Base-by-base conservation (phyloP, 2,329 filamentous ascomycete genomes). In the Rosellinia necatrix region DNA sequence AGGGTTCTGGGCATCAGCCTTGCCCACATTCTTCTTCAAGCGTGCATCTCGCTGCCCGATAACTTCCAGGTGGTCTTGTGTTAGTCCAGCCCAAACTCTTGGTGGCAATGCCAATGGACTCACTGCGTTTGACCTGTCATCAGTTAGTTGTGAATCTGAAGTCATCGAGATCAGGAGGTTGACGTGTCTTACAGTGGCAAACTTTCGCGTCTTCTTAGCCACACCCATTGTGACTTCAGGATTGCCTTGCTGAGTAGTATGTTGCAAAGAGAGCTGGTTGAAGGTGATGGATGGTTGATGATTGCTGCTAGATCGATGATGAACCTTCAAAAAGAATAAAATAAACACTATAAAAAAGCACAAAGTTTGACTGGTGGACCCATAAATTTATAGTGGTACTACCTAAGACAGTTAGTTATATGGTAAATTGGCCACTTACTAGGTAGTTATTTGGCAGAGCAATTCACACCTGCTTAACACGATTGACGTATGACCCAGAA, bases 1-100 rank as follows among this genome's bases (percentile, higher is more conserved):
- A 53, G 82, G 81, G 64, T 81, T 76, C 37, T 78, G 73, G 30
- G 78, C 77, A 66, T 86, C 85, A 55, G 80, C 84, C 66, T 87
- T 89, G 67, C 82, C 76, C 66, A 88, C 83, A 75, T 96, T 96
- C 75, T 91, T 88, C 74, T 93, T 92, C 46, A 96, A 79, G 53
- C 92, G 82, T 41, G 84, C 85, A 79, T 97, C 92, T 56, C 86
- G 85, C 69, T 89, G 85, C 44, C 90, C 87, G 66, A 97, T 92
- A 49, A 96, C 63, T 65, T 41, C 12, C 32, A 32, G 46, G 12
- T 40, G 27, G 17, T 13, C 15, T 13, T n/a, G 54, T 25, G 48
- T 57, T n/a, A 53, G 34, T 30, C 34, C 13, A 43, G 6, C 4
- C 30, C 13, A 43, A 4, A 6, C 30, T 41, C 43, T 47, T 17